A percentile compares a stretch with the other conserved stretches of the same genome.
These are phyloP conservation scores for Pythium volutum DNA, from an alignment of 352 stramenopile species.

Conservation along the genomic window DNA sequence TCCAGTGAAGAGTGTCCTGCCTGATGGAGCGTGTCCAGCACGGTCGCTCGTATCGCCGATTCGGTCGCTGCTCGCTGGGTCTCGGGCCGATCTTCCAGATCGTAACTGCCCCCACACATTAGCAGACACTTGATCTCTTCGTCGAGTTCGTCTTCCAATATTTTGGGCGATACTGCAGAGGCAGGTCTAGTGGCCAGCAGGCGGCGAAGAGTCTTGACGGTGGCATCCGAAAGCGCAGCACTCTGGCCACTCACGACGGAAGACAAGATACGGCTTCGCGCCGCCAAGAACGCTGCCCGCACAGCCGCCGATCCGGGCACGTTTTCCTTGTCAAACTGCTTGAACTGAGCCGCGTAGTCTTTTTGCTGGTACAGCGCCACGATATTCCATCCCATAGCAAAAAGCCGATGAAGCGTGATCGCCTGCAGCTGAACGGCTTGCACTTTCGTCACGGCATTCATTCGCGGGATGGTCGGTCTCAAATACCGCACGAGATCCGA, in stretches of 20 bases:
- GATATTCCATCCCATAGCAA: constrained; percentile 48
- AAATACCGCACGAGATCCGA: constrained; percentile 67
- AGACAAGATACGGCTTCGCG: constrained; percentile 43
- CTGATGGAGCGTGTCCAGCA: constrained; percentile 49
- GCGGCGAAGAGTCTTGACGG: constrained; percentile 1
- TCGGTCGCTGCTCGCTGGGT: constrained; percentile 40
- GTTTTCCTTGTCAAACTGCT: constrained; percentile 52
- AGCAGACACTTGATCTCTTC: constrained; percentile 49
- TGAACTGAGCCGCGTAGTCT: constrained; percentile 44
- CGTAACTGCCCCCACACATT: constrained; percentile 32
- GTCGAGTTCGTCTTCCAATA: constrained; percentile 45
- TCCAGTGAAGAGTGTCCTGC: constrained; percentile 44
- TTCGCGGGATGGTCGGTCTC: constrained; percentile 40
- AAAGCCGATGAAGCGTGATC: constrained; percentile 43
- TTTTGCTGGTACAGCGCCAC: constrained; percentile 59
- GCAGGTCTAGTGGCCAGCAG: neutral
- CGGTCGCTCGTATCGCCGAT: constrained; percentile 31
- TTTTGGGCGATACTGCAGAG: constrained; percentile 12
- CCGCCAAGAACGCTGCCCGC: constrained; percentile 43
- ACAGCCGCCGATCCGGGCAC: constrained; percentile 31
- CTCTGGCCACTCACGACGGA: constrained; percentile 15
- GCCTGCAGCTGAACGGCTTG: constrained; percentile 59
- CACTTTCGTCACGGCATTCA: constrained; percentile 47
- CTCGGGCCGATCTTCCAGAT: constrained; percentile 36
- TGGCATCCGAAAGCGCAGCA: neutral